phyloP scores from a whole-genome alignment of 106 monocot genomes.

The Apostasia shenzhenica region DNA sequence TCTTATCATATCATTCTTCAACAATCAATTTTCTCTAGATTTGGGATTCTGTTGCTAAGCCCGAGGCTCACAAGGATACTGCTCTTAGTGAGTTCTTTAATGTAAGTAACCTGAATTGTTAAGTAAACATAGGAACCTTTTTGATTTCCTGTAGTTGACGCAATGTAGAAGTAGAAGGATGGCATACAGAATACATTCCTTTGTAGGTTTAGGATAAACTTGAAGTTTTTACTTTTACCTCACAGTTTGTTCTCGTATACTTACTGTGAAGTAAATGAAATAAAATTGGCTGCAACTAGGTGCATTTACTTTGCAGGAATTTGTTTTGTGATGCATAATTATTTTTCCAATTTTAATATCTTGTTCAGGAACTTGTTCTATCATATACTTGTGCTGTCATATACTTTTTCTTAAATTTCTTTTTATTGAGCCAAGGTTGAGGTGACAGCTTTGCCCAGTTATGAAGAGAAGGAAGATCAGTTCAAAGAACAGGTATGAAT shows the following conservation, averaged over 20 bases:
- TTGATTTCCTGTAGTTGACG: neutral
- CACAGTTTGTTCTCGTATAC: too few relatives aligned
- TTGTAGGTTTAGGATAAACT: too few relatives aligned
- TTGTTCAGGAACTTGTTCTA: too few relatives aligned
- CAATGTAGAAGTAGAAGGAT: neutral
- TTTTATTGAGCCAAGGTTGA: slow-evolving; percentile 22
- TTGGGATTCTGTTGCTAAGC: slow-evolving; percentile 49
- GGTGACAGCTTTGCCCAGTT: slow-evolving; percentile 48
- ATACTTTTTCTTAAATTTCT: neutral
- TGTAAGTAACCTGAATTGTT: slow-evolving; percentile 15
- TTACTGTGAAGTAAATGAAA: too few relatives aligned
- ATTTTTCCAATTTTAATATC: too few relatives aligned
- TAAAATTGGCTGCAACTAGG: too few relatives aligned
- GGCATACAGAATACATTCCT: too few relatives aligned
- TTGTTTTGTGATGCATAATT: too few relatives aligned
- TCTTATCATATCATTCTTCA: neutral
- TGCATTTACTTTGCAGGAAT: too few relatives aligned
- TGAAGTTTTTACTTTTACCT: too few relatives aligned
- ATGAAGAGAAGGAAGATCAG: slow-evolving; percentile 54
- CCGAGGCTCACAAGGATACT: slow-evolving; percentile 41
- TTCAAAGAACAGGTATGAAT: slow-evolving; percentile 37
- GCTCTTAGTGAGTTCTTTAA: slow-evolving; percentile 53
- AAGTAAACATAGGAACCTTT: too few relatives aligned
- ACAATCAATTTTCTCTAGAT: slow-evolving; percentile 20
- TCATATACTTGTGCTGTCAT: neutral